phyloP scores from a whole-genome alignment of 768 basidiomycete species.

The Lyophyllum semitale region DNA sequence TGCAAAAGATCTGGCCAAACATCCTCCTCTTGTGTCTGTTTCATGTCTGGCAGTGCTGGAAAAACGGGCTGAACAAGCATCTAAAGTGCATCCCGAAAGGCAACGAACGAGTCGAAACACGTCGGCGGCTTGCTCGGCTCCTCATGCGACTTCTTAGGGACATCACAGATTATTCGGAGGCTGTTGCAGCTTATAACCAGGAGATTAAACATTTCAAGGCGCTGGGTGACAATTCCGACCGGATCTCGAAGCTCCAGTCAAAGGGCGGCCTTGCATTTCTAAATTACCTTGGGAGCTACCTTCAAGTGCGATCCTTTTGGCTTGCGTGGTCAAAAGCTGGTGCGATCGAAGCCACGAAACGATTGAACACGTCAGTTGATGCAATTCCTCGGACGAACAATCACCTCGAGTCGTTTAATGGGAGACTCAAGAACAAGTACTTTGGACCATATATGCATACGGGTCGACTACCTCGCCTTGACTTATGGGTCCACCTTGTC shows the following conservation, averaged over 20 bases:
- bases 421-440: not conserved
- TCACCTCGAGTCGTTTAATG: no score
- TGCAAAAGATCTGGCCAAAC: slow-evolving; percentile 14
- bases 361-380: not conserved
- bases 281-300: slow-evolving; percentile 8
- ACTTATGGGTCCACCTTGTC: slow-evolving; percentile 5
- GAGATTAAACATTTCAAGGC: slow-evolving; percentile 20
- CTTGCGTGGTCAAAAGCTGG: slow-evolving; percentile 5
- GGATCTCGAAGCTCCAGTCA: not conserved
- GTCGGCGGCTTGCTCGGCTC: slow-evolving; percentile 15
- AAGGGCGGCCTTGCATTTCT: slow-evolving; percentile 11
- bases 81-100: slow-evolving; percentile 27
- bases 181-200: slow-evolving; percentile 12
- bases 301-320: slow-evolving; percentile 7
- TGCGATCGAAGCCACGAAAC: slow-evolving; percentile 1
- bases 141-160: slow-evolving; percentile 21
- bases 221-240: not conserved
- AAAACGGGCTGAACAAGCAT: slow-evolving; percentile 26
- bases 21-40: slow-evolving; percentile 35
- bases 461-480: slow-evolving; percentile 5
- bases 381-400: not conserved
- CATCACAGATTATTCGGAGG: slow-evolving; percentile 20
- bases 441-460: not conserved
- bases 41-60: slow-evolving; percentile 35
- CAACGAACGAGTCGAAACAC: slow-evolving; percentile 16